Base-by-base conservation (phyloP, 1,139 yeast species). In the Hemisphaericaspora xylofermentans region DNA sequence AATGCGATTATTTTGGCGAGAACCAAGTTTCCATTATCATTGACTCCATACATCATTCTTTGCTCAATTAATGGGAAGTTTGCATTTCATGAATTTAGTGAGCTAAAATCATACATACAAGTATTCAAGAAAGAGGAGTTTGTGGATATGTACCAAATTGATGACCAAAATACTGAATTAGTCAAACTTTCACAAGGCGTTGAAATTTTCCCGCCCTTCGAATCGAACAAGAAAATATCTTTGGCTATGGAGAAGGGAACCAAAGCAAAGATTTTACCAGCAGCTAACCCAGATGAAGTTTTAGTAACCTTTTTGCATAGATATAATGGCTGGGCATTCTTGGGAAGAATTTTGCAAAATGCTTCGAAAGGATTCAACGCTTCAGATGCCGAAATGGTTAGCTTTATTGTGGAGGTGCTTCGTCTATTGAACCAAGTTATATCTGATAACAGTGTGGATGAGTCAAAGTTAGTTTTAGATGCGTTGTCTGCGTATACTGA, bases 271-370 rank as follows among this genome's bases (percentile, higher is more conserved):
- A 62, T 87, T 1, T 61, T 88, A 25, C 80, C 87, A 1, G 61
- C 78, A 2, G 54, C 68, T 2, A 56, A 56, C 13, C 60, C 63
- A 3, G 64, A 65, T 25, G 71, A 66, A 27, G 73, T 81, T 5
- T 71, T 87, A 32, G 84, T 85, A 1, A 75, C 88, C 24, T 89
- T 93, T 66, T 66, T 84, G 33, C 79, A 84, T 57, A 73, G 76
- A 5, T 88, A 82, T 56, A 86, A 82, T 56, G 98, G 97, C 0
- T 88, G 97, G 96, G 78, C 94, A 0, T 67, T 86, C 33, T 53
- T 91, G 27, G 97, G 97, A 1, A 74, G 95, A 50, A 66, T 87
- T 0, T 60, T 91, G 24, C 91, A 85, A 50, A 84, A 83, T 49
- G 58, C 83, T 7, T 68, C 82, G 26, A 66, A 65, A 37, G 54